Evolutionary conservation across 768 basidiomycete genomes (phyloP).

Genomic region (Flagelloscypha sp.): DNA sequence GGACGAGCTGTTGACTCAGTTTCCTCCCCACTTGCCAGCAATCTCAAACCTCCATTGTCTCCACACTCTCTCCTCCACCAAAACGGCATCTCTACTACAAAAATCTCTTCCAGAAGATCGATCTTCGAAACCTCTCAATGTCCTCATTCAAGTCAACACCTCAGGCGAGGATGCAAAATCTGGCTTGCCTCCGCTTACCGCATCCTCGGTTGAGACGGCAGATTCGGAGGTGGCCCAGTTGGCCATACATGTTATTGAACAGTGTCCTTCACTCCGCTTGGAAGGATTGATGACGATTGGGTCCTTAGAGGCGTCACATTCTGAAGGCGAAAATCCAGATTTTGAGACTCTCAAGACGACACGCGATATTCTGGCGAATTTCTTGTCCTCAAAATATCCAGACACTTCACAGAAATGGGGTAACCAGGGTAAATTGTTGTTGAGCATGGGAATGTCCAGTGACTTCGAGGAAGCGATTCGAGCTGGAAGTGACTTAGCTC

Average conservation of each 20-base stretch:
- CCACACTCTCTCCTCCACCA: constrained; percentile 79
- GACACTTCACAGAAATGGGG: constrained; percentile 34
- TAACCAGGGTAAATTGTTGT: constrained; percentile 35
- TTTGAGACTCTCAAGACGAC: constrained; percentile 65
- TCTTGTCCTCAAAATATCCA: constrained; percentile 26
- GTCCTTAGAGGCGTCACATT: constrained; percentile 62
- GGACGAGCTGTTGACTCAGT: neutral
- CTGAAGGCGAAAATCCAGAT: constrained; percentile 51
- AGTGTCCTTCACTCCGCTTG: constrained; percentile 69
- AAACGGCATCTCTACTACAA: constrained; percentile 73
- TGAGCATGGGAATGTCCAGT: constrained; percentile 97
- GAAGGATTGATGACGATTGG: constrained; percentile 98
- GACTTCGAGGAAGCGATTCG: constrained; percentile 85
- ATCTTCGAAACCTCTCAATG: constrained; percentile 53
- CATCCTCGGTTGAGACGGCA: constrained; percentile 21
- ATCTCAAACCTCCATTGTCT: constrained; percentile 83
- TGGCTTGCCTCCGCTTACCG: constrained; percentile 58
- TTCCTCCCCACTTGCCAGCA: constrained; percentile 32
- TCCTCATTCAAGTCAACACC: constrained; percentile 92
- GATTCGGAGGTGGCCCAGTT: constrained; percentile 53
- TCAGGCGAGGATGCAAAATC: constrained; percentile 90
- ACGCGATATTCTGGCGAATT: constrained; percentile 44
- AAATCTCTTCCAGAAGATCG: constrained; percentile 58
- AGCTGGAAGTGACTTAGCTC: constrained; percentile 78
- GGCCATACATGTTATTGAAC: constrained; percentile 57